Evolutionary conservation across 345 rosid genomes (phyloP), one percentile per base, ranked within the genome.

Genomic region (Rhodomyrtus tomentosa): DNA sequence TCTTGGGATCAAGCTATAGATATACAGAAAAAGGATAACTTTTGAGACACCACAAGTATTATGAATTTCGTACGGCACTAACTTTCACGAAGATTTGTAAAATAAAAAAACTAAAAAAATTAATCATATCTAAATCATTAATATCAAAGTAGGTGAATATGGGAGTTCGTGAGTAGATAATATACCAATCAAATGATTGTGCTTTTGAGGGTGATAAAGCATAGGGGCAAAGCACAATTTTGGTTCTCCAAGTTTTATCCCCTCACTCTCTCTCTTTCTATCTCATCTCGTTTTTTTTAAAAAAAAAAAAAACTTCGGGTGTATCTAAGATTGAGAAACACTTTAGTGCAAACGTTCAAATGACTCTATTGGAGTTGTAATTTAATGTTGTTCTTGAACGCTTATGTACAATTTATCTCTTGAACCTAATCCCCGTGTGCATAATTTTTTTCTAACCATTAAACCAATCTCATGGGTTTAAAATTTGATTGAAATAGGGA

Each of bases 21-120:
- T 16, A 62, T 62, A 62, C 0, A 3, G 36, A 3, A 62, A 62
- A 18, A 68, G 24, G 36, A 20, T 32, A 18, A 68, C 25, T 32
- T 62, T 68, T 68, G 24, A 10, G 42, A 8, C 74, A 15, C 5
- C 1, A 0, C 12, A 68, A 16, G 40, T 8, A 32, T 0, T 11
- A 32, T 0, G 12, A 68, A 3, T 16, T 68, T 32, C 12, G 1
- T 36, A 18, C 0, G 3, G 2, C 0, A 1, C 25, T 3, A 5
- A 32, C 24, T 62, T 21, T 3, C 38, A 68, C 10, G 36, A 2
- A 36, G 3, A 7, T 32, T 32, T 2, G 7, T 0, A 0, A 32
- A 32, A 32, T 32, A 15, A 8, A 18, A 36, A 68, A 18, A 68
- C 9, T 7, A 18, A 18, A 68, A 59, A 68, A 68, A 20, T 14